Evolutionary conservation across 192 early-diverging fungal genomes (phyloP), one percentile per base, ranked within the genome.

Genomic region (Linnemannia schmuckeri): DNA sequence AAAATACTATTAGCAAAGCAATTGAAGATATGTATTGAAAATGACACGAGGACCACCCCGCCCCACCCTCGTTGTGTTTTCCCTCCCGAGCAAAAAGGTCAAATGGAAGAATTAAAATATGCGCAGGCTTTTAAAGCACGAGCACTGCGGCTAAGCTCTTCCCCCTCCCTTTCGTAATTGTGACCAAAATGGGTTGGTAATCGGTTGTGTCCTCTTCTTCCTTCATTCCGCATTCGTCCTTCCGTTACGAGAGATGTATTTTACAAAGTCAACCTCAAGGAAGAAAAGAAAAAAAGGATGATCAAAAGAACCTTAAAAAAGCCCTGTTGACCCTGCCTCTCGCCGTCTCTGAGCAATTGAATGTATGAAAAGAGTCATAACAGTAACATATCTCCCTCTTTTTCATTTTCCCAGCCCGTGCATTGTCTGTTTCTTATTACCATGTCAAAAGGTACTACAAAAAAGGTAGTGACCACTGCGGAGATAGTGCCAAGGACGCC

Each of bases 361-460:
- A 66, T 33, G 61, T 13, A 66, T 66, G 30, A 30, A 66, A 66
- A 66, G 61, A 66, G 61, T 66, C 61, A 66, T 66, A 66, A 66
- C 4, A 13, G 30, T 18, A 35, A 66, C 61, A 35, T 4, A 30
- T 33, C 61, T 10, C n/a, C 30, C 27, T 12, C 27, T 33, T 27
- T 30, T 8, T 24, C 27, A 13, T 27, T 57, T 10, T 66, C 27
- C 61, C 12, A 30, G 61, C n/a, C 13, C 20, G 38, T 24, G 20
- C 33, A 41, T 57, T 37, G 46, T 10, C 27, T 30, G 22, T 33
- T 12, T 13, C 12, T 27, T 20, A 72, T 79, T 76, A 89, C 82
- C 79, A 89, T 80, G 57, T 89, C 88, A 66, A 89, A 89, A 7
- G 88, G 88, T 20, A 89, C 82, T 0, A 86, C 80, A 70, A 89